Conservation (phyloP, 257 asterid genomes). For the Solanum pennellii region DNA sequence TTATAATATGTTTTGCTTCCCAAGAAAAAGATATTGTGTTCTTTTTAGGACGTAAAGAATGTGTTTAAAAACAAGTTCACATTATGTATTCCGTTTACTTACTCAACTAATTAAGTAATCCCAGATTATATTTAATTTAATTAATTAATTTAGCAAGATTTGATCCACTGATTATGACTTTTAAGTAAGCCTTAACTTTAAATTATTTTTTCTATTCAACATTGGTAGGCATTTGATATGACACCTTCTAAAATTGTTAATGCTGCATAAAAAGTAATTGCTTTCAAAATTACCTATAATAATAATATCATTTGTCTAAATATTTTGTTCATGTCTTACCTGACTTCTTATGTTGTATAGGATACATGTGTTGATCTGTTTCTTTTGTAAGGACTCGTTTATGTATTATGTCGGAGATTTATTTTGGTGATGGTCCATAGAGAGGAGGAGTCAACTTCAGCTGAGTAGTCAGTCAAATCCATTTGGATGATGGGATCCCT, state of each 20-base stretch:
- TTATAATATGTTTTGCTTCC: background rate
- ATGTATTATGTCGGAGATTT: background rate
- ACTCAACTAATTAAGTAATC: background rate
- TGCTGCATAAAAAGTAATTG: background rate
- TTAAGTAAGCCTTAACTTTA: background rate
- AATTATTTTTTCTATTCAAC: background rate
- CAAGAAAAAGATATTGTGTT: background rate
- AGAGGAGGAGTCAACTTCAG: background rate
- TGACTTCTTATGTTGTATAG: accelerated
- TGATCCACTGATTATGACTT: background rate
- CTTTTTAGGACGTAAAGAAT: background rate
- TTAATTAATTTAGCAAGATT: background rate
- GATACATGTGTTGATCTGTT: background rate
- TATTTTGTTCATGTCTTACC: background rate
- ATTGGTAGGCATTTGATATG: background rate
- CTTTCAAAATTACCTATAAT: background rate
- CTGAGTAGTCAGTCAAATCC: background rate
- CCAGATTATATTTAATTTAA: background rate
- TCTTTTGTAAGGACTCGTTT: background rate
- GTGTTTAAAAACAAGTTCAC: background rate
- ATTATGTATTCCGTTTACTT: background rate
- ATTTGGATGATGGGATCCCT: background rate
- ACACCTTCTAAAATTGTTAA: background rate
- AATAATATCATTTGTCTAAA: background rate
- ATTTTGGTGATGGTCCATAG: background rate